These are phyloP conservation scores for Boletus rubropictus DNA, from an alignment of 768 basidiomycete genomes.

Conservation along the genomic window DNA sequence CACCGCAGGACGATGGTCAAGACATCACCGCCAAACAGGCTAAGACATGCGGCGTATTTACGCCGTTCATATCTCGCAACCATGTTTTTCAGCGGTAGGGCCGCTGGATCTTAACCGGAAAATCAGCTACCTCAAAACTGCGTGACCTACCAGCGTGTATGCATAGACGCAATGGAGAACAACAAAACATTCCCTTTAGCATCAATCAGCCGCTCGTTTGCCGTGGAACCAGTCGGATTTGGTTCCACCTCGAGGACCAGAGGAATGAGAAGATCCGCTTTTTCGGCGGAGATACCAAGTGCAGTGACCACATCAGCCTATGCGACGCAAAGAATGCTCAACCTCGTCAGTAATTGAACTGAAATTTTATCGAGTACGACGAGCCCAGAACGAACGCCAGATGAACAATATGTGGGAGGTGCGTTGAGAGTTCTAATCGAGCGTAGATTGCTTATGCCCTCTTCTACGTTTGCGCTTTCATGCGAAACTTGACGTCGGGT, in stretches of 20 bases:
- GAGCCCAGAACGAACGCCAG: too few species aligned
- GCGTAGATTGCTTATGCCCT: too few species aligned
- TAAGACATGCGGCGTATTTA: slow-evolving; percentile 8
- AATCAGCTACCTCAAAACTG: background rate
- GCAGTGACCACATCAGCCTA: background rate
- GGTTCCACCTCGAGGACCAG: background rate
- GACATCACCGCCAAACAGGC: slow-evolving; percentile 3
- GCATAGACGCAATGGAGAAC: background rate
- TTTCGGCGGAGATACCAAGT: slow-evolving; percentile 16
- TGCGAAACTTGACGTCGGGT: too few species aligned
- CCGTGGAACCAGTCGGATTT: background rate
- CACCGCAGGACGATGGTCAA: slow-evolving; percentile 16
- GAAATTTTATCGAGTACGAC: too few species aligned
- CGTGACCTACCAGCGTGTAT: background rate
- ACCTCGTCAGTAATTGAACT: background rate
- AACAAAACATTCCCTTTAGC: background rate
- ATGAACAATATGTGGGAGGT: background rate
- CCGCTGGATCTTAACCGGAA: background rate
- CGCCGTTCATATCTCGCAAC: slow-evolving; percentile 5
- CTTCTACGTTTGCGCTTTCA: too few species aligned
- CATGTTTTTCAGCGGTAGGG: background rate
- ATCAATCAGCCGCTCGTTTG: background rate
- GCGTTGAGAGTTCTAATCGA: background rate
- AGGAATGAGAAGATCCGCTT: slow-evolving; percentile 7
- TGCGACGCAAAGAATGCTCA: background rate